These are phyloP conservation scores for Agapanthus africanus DNA, from an alignment of 106 monocot genomes.

Conservation along the genomic window DNA sequence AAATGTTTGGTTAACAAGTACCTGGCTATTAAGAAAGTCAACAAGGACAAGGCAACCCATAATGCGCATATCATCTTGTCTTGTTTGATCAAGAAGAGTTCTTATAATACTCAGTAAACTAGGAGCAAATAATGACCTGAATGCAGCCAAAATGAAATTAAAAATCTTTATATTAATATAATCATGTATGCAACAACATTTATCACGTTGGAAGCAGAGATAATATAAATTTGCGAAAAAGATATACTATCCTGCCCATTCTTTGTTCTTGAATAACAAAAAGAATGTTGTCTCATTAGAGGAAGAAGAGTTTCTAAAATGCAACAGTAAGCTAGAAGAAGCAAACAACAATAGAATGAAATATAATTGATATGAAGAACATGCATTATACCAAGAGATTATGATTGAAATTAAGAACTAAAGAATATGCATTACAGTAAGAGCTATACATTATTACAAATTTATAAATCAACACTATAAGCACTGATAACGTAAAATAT, in stretches of 20 bases:
- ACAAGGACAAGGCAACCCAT: slow-evolving; percentile 78
- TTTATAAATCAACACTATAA: neutral
- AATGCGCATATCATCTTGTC: slow-evolving; percentile 68
- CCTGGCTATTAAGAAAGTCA: slow-evolving; percentile 86
- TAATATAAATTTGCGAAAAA: neutral
- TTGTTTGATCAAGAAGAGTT: slow-evolving; percentile 76
- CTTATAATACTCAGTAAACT: slow-evolving; percentile 55
- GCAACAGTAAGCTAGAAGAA: neutral
- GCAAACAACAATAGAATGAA: neutral
- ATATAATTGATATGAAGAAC: neutral
- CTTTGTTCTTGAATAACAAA: neutral
- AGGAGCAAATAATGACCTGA: slow-evolving; percentile 76
- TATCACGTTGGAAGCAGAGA: neutral
- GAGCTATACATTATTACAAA: neutral
- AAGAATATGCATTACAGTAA: too few relatives aligned
- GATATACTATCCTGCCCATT: neutral
- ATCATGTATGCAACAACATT: neutral
- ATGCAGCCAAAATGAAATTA: slow-evolving; percentile 15
- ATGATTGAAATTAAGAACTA: too few relatives aligned
- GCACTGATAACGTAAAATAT: neutral
- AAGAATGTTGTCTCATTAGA: neutral
- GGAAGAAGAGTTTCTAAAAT: neutral
- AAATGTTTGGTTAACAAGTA: slow-evolving; percentile 17
- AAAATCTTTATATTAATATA: neutral
- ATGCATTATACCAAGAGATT: neutral